Conservation (phyloP, 768 basidiomycete species). For the Candolleomyces efflorescens region DNA sequence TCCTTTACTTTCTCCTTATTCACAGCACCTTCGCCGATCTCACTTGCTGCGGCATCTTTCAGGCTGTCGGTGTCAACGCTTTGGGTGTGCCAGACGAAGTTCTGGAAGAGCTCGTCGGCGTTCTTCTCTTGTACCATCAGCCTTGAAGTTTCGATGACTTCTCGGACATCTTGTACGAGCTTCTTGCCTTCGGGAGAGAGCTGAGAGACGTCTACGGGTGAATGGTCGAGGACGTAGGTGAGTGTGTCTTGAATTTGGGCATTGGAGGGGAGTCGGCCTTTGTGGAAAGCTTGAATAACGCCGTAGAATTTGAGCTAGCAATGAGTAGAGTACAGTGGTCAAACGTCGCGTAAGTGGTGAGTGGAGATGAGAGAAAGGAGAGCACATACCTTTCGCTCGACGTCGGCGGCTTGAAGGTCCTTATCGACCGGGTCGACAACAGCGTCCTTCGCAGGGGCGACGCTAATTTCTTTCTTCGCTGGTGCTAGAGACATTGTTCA, state of each 20-base stretch:
- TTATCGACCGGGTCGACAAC: too few species aligned
- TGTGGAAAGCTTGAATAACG: slow-evolving; percentile 74
- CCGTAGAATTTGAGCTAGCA: slow-evolving; percentile 75
- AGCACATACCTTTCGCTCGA: slow-evolving; percentile 64
- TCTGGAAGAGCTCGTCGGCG: slow-evolving; percentile 85
- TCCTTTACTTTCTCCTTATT: slow-evolving; percentile 47
- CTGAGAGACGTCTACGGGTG: slow-evolving; percentile 56
- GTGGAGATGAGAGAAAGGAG: neutral
- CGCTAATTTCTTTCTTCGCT: too few species aligned
- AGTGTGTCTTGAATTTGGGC: slow-evolving; percentile 73
- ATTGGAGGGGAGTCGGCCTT: slow-evolving; percentile 78
- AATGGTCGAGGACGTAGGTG: slow-evolving; percentile 54
- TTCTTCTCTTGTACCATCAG: slow-evolving; percentile 82
- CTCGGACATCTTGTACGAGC: slow-evolving; percentile 71
- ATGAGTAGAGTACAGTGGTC: too few species aligned
- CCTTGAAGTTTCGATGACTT: slow-evolving; percentile 74
- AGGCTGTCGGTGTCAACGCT: slow-evolving; percentile 35
- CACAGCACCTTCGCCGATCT: slow-evolving; percentile 31
- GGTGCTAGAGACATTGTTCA: too few species aligned
- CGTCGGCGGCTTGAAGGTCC: slow-evolving; percentile 56
- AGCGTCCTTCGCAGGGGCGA: too few species aligned
- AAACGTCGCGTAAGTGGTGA: neutral
- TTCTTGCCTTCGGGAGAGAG: slow-evolving; percentile 75
- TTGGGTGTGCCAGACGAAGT: slow-evolving; percentile 80
- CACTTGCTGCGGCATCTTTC: slow-evolving; percentile 16